Base-by-base conservation (phyloP, 2,329 filamentous ascomycete genomes). In the Fusarium buxicola region DNA sequence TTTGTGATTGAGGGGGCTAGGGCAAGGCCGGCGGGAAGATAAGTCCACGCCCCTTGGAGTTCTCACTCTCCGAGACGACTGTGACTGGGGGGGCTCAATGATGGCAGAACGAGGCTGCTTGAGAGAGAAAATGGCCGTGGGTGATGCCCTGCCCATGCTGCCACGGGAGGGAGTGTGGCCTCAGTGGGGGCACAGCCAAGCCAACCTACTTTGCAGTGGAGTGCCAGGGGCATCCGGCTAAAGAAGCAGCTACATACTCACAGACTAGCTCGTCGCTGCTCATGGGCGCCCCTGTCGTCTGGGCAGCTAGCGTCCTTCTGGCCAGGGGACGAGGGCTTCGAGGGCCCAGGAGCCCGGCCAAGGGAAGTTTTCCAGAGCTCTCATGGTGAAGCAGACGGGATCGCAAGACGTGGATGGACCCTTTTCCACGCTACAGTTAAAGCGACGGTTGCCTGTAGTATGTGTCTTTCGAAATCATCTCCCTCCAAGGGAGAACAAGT, bases 11-110 rank as follows among this genome's bases (percentile, higher is more conserved):
- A 50, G 32, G 31, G 36, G 49, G 45, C 62, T 31, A 56, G 58
- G 63, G 63, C 58, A 63, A 43, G 62, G 63, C 32, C 47, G n/a
- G 13, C 43, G 46, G 63, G 58, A 66, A 55, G 58, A 65, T 66
- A 65, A 52, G 49, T 39, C 55, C 62, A 65, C 62, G 48, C 62
- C 62, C 62, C 58, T 36, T 48, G 18, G 30, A 58, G 39, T 18
- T 36, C 47, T 46, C 46, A 48, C 45, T 28, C n/a, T 21, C 21
- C 9, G 18, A 47, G 38, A 51, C 24, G 48, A 39, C 50, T 57
- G 67, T 57, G 55, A 48, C 49, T 51, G 53, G 64, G 58, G 55
- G 65, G 53, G 54, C 41, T 56, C 34, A 12, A 31, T 39, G 34
- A 24, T 49, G 25, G 46, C 34, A 49, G 34, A 39, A 39, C 34